Base-by-base conservation (phyloP, 2,329 filamentous ascomycete genomes). In the Neonectria ditissima region DNA sequence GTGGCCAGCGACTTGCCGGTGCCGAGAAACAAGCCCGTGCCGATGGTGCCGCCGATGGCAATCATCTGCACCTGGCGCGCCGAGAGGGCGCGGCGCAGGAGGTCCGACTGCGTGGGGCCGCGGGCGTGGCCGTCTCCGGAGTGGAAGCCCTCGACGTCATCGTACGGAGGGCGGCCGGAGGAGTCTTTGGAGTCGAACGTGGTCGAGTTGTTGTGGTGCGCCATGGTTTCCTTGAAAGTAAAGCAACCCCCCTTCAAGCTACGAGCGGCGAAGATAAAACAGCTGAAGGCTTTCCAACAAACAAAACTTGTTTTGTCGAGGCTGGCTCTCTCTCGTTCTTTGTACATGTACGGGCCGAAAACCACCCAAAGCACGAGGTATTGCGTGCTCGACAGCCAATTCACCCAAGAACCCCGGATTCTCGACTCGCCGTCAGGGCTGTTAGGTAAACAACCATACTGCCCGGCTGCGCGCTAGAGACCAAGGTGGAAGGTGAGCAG, bases 41-140 rank as follows among this genome's bases (percentile, higher is more conserved):
- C 86, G 50, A 88, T 87, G 1, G 84, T 87, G 37, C 85, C 85
- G 20, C 84, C 85, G 52, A 88, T 86, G 45, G 88, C 89, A 65
- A 91, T 89, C 87, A 91, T 90, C 77, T 90, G 87, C 11, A 90
- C 86, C 74, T 90, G 88, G n/a, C 88, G 84, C 16, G 86, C 76
- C 2, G 85, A 87, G 13, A 90, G 80, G 44, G 85, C 83, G 5
- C 88, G 84, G 20, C 81, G 80, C 11, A 90, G 79, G 56, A 78
- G 79, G 69, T 87, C 84, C 2, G 80, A 73, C 50, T 73, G 71
- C 39, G 71, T 67, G 43, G 71, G 71, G 45, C 64, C 61, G 8
- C 54, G 59, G 18, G 43, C 32, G 30, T 39, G 37, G 30, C 47
- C 59, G 18, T 55, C 65, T 34, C 37, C 34, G 34, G 55, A 32